Evolutionary conservation across 2,329 filamentous ascomycete genomes (phyloP), one percentile per base, ranked within the genome.

Genomic region (Sclerotinia trifoliorum): DNA sequence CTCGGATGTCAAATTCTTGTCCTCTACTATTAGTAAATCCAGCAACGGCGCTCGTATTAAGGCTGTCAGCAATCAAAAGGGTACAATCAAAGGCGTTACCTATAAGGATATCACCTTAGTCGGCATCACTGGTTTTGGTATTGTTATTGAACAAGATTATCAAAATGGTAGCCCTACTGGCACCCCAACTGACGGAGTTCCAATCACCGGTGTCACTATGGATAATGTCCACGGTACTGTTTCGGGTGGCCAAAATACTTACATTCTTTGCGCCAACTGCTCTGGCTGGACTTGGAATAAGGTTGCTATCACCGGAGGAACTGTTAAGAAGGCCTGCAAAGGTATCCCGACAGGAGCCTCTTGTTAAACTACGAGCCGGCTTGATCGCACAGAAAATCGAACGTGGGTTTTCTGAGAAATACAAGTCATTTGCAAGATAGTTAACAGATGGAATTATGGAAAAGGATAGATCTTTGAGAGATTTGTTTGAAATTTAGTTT

Each of bases 71-170:
- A 77, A 77, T 4, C 77, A 81, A 0, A 73, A 71, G 0, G 73
- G 74, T 1, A 35, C 83, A 15, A 81, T 84, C 29, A 81, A 77
- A 57, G 81, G 78, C 64, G 79, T 88, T 39, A 85, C 82, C 2
- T 88, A 85, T 79, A 78, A 78, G 44, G 78, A 80, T 70, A 87
- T 88, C 75, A 80, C 79, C 1, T 78, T 87, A 1, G 79, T 77
- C 52, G 76, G 77, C 48, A 86, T 86, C 74, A 75, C 81, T 44
- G 65, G 66, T 13, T 75, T 74, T 46, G 83, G 75, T 48, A 82
- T 88, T 42, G 73, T 86, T 61, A 82, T 88, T 68, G 80, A 87
- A 77, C 86, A 88, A 78, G 84, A 87, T 74, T 85, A 85, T 57
- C 51, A 71, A 64, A 75, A 75, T 55, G 72, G 73, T 0, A 71